These are phyloP conservation scores for Berkeleyomyces rouxiae DNA, from an alignment of 2,329 filamentous ascomycete genomes.

Conservation along the genomic window DNA sequence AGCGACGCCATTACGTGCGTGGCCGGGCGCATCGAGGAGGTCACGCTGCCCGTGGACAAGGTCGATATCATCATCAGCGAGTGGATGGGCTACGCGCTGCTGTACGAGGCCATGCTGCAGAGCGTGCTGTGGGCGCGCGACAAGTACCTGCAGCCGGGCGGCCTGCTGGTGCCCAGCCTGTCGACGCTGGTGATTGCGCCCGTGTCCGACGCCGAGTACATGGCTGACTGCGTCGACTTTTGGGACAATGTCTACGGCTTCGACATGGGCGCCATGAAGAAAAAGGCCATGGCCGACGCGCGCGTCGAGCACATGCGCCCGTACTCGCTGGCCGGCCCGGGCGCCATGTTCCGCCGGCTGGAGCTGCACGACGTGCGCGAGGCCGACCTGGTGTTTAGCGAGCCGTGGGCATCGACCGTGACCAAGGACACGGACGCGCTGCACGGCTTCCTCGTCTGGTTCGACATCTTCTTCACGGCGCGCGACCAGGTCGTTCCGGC, in stretches of 20 bases:
- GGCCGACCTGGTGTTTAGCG: conserved; percentile 60
- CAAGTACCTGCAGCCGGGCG: conserved; percentile 62
- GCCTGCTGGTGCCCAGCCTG: conserved; percentile 75
- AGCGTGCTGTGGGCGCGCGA: conserved; percentile 81
- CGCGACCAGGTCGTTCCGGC: conserved; percentile 33
- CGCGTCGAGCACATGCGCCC: conserved; percentile 55
- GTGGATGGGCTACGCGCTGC: conserved; percentile 92
- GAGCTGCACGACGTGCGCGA: conserved; percentile 57
- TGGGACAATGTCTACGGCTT: conserved; percentile 93
- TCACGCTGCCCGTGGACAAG: conserved; percentile 55
- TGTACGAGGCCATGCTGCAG: conserved; percentile 93
- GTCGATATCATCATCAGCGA: conserved; percentile 94
- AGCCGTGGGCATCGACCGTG: conserved; percentile 39
- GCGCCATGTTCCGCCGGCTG: conserved; percentile 54
- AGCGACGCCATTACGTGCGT: conserved; percentile 60
- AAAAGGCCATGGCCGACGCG: conserved; percentile 66
- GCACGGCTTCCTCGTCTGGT: conserved; percentile 87
- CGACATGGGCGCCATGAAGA: conserved; percentile 81
- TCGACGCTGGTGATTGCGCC: conserved; percentile 71
- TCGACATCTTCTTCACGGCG: conserved; percentile 77
- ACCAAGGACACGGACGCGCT: conserved; percentile 27
- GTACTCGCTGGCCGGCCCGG: conserved; percentile 39
- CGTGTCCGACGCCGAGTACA: conserved; percentile 58
- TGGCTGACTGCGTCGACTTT: conserved; percentile 62
- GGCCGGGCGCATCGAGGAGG: conserved; percentile 76